These are phyloP conservation scores for Begonia peltatifolia DNA, from an alignment of 306 rosid species.

Conservation along the genomic window DNA sequence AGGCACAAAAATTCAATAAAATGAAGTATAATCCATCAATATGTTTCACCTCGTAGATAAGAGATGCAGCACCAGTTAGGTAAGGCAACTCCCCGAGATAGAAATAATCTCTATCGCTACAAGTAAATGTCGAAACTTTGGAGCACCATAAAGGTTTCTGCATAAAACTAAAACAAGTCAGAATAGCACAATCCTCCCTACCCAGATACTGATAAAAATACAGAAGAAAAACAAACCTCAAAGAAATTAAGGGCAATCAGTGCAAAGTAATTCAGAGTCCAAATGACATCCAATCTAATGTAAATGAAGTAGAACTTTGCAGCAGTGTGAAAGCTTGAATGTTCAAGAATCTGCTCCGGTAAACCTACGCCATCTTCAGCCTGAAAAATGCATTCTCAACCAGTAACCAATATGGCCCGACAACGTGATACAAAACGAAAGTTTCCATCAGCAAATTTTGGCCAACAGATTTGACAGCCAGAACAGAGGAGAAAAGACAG, in stretches of 20 bases:
- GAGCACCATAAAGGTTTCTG: slow-evolving; percentile 95
- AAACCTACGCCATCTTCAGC: slow-evolving; percentile 91
- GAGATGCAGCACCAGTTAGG: slow-evolving; percentile 47
- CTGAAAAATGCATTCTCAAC: slow-evolving; percentile 38
- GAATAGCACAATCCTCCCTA: neutral
- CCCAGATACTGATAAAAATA: neutral
- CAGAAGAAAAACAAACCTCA: slow-evolving; percentile 45
- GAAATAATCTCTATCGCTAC: slow-evolving; percentile 70
- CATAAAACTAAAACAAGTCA: slow-evolving; percentile 10
- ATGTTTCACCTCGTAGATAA: slow-evolving; percentile 65
- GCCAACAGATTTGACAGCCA: neutral
- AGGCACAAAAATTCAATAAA: too few relatives aligned
- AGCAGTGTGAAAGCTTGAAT: slow-evolving; percentile 49
- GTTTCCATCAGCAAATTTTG: neutral
- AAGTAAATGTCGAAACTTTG: slow-evolving; percentile 28
- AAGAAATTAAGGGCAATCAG: slow-evolving; percentile 65
- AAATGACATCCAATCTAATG: slow-evolving; percentile 27
- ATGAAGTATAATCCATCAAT: too few relatives aligned
- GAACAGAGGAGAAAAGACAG: too few relatives aligned
- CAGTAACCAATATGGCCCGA: neutral
- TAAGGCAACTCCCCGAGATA: slow-evolving; percentile 87
- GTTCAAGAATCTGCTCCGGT: slow-evolving; percentile 80
- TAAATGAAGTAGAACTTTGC: slow-evolving; percentile 56
- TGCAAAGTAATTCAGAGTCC: slow-evolving; percentile 66
- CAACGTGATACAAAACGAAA: neutral